phyloP scores from a whole-genome alignment of 2,329 filamentous ascomycete genomes.

The Ceratocystis variospora region DNA sequence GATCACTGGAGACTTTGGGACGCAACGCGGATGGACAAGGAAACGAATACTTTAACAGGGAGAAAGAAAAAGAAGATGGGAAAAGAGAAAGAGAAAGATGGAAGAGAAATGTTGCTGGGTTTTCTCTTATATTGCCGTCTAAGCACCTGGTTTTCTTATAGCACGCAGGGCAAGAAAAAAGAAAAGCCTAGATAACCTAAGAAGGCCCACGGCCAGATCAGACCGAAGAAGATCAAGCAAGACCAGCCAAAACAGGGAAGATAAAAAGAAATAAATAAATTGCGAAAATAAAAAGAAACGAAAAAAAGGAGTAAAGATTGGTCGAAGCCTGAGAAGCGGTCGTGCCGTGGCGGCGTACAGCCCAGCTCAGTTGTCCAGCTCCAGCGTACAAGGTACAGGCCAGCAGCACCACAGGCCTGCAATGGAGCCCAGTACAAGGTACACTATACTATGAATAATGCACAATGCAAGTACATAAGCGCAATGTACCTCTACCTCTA shows the following conservation, averaged over 20 bases:
- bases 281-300: background rate
- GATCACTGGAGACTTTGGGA: no score
- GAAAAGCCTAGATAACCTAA: no score
- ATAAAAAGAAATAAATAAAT: background rate
- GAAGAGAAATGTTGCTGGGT: no score
- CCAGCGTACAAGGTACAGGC: background rate
- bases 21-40: background rate
- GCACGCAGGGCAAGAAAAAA: background rate
- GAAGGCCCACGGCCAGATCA: background rate
- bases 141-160: background rate
- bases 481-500: no score
- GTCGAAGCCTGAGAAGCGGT: background rate
- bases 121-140: background rate
- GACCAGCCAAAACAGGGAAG: background rate
- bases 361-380: no score
- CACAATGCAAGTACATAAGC: background rate
- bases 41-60: background rate
- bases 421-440: background rate
- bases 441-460: background rate
- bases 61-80: background rate
- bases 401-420: background rate
- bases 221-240: background rate
- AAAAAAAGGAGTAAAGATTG: conserved; percentile 4
- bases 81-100: no score
- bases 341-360: background rate